These are phyloP conservation scores for Komagataella pastoris DNA, from an alignment of 805 yeast genomes.

Conservation along the genomic window DNA sequence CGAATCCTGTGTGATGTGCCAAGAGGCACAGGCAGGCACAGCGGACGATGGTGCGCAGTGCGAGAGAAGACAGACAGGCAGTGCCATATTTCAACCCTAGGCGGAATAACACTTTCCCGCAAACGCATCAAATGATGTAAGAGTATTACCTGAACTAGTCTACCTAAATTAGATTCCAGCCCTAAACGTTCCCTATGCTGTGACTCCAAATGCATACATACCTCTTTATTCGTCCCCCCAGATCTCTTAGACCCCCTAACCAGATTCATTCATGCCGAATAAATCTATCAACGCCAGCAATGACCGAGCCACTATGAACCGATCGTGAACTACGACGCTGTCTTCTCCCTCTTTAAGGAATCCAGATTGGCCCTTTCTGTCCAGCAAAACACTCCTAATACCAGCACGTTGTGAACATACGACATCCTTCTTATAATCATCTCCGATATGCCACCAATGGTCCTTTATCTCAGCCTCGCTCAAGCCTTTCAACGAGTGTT, in stretches of 20 bases:
- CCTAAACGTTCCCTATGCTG: neutral
- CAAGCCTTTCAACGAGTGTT: slow-evolving; percentile 6
- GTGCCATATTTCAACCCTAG: neutral
- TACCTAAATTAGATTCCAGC: neutral
- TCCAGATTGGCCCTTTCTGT: slow-evolving; percentile 23
- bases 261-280: neutral
- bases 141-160: neutral
- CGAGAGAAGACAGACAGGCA: neutral
- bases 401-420: slow-evolving; percentile 40
- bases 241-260: neutral
- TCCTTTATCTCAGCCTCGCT: neutral
- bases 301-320: neutral
- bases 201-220: neutral
- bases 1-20: neutral
- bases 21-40: neutral
- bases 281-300: neutral
- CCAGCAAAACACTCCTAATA: slow-evolving; percentile 46
- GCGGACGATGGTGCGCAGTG: neutral
- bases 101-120: neutral
- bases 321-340: neutral
- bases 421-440: slow-evolving; percentile 40
- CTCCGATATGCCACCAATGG: slow-evolving; percentile 56
- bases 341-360: slow-evolving; percentile 1
- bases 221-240: neutral
- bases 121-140: neutral